Base-by-base conservation (phyloP, 768 basidiomycete genomes). In the Pisolithus tinctorius region DNA sequence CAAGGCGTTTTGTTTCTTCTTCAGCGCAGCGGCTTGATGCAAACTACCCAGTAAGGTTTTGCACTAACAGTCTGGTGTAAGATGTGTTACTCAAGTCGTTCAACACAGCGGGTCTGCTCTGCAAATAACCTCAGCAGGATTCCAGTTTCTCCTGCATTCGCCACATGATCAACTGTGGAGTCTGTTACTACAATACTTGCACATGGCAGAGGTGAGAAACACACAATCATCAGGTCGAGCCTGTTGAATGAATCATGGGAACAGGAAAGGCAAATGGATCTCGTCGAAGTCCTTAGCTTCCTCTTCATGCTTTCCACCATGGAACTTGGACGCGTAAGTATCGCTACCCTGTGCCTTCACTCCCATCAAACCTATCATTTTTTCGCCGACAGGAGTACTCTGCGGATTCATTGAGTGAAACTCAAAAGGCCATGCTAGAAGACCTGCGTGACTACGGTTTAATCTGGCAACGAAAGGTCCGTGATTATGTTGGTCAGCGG, bases 261-360 rank as follows among this genome's bases (percentile, higher is more conserved):
- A 41, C 63, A 92, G 87, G 85, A 89, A 71, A 79, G 90, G 51
- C 79, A 84, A 62, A 91, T 93, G 83, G 94, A 95, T 68, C 75
- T 94, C 0, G 91, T 97, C 8, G 91, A 95, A 64, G 88, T 96
- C 8, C 76, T 98, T 50, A 86, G 87, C 57, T 93, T 98, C 69
- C 75, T 97, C 45, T 93, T 98, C 75, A 96, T 97, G 87, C 76
- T 99, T 54, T 93, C 93, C 2, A 96, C 90, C 4, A 93, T 94
- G 83, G 92, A 96, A 63, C 81, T 98, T 6, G 93, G 93, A 44
- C 77, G 85, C 58, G 93, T 93, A 62, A 66, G 79, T 68, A 34
- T 37, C 30, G 30, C 36, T 20, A 41, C 14, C 13, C 13, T 7
- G n/a, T 27, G 14, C 20, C 5, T 17, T 14, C 44, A 17, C 6